Evolutionary conservation across 495 filamentous ascomycete genomes (phyloP).

Genomic region (Penicillium manginii): DNA sequence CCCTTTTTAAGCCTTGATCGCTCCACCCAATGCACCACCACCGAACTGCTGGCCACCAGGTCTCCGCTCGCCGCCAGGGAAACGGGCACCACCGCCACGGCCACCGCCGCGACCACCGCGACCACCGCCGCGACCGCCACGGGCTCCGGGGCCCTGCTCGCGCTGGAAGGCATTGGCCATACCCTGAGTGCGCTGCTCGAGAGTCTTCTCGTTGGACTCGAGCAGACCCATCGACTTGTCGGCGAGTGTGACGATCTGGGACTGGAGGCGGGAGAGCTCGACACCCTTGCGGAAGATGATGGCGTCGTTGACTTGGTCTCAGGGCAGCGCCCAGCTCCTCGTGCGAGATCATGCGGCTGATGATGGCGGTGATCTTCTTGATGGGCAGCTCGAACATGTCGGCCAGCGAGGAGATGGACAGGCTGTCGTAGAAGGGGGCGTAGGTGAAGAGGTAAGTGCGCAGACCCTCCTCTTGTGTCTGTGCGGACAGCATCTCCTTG

Average conservation of each 20-base stretch:
- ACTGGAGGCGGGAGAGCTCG: slow-evolving; percentile 93
- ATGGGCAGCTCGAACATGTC: slow-evolving; percentile 93
- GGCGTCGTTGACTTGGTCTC: slow-evolving; percentile 94
- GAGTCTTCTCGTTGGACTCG: slow-evolving; percentile 93
- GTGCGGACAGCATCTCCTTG: slow-evolving; percentile 94
- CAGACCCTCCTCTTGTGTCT: slow-evolving; percentile 98
- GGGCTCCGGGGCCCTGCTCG: slow-evolving; percentile 74
- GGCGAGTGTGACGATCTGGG: slow-evolving; percentile 86
- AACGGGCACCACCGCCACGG: slow-evolving; percentile 65
- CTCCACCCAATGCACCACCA: slow-evolving; percentile 65
- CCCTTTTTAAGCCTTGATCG: slow-evolving; percentile 61
- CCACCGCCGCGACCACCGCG: slow-evolving; percentile 70
- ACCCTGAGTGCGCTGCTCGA: slow-evolving; percentile 95
- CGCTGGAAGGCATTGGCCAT: slow-evolving; percentile 93
- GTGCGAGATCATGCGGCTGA: slow-evolving; percentile 99
- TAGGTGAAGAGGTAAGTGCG: slow-evolving; percentile 99
- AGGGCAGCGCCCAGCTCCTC: slow-evolving; percentile 95
- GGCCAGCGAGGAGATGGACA: slow-evolving; percentile 80
- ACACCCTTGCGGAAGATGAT: slow-evolving; percentile 99
- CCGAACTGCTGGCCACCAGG: slow-evolving; percentile 65
- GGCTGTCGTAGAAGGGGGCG: slow-evolving; percentile 97
- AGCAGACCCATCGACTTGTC: slow-evolving; percentile 96
- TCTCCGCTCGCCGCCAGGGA: slow-evolving; percentile 53
- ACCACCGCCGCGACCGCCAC: slow-evolving; percentile 66
- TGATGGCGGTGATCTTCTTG: slow-evolving; percentile 88